phyloP scores from a whole-genome alignment of 495 filamentous ascomycete species.

The Saxophila tyrrhenica region DNA sequence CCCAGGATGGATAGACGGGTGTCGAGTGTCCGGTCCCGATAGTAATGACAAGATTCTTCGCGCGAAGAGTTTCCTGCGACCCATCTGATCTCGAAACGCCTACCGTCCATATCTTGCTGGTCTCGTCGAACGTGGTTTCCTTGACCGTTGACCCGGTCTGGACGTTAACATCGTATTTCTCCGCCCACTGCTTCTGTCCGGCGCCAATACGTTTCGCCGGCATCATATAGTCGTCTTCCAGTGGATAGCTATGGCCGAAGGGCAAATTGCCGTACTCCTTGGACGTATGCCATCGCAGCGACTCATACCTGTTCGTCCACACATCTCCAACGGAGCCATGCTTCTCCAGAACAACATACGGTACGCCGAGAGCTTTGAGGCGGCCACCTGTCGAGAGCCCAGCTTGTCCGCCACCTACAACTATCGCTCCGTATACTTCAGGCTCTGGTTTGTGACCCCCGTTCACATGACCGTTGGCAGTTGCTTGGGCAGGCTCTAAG shows the following conservation, averaged over 20 bases:
- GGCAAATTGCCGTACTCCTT: constrained; percentile 27
- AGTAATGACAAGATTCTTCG: constrained; percentile 8
- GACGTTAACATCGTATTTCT: constrained; percentile 31
- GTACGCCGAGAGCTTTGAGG: constrained; percentile 28
- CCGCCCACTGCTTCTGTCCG: constrained; percentile 28
- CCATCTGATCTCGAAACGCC: background rate
- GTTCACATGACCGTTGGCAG: constrained; percentile 1
- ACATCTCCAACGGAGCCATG: constrained; percentile 28
- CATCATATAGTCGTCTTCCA: constrained; percentile 28
- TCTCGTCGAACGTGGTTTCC: constrained; percentile 22
- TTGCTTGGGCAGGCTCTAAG: constrained; percentile 2
- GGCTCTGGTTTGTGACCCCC: background rate
- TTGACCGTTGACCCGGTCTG: constrained; percentile 25
- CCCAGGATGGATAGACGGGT: constrained; percentile 6
- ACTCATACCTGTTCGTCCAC: constrained; percentile 32
- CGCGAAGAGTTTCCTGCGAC: constrained; percentile 1
- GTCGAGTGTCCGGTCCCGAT: constrained; percentile 7
- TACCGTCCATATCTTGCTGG: constrained; percentile 25
- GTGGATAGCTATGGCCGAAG: constrained; percentile 29
- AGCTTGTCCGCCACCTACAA: constrained; percentile 29
- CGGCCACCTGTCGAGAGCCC: constrained; percentile 30
- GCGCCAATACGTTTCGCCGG: constrained; percentile 28
- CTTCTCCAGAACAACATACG: constrained; percentile 28
- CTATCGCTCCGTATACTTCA: constrained; percentile 19
- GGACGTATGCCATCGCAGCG: constrained; percentile 27